Evolutionary conservation across 228 moss, liverwort and hornwort genomes (phyloP).

Genomic region (Sphagnum magellanicum): DNA sequence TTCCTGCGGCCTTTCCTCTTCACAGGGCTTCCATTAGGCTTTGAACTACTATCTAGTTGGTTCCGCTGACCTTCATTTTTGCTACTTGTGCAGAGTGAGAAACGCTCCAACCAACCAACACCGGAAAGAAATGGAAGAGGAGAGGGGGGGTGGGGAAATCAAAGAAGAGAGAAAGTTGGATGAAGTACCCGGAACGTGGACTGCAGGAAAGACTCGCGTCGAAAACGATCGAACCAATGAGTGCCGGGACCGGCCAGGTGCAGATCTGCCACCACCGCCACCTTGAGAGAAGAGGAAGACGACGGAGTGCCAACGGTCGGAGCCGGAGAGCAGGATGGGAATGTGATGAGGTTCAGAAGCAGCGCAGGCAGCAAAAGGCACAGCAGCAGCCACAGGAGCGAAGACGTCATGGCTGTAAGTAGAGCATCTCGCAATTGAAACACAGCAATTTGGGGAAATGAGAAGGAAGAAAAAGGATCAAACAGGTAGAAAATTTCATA

Average conservation of each 20-base stretch:
- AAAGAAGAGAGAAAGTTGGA: not conserved
- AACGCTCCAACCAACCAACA: no score
- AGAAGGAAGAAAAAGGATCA: no score
- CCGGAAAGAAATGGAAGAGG: no score
- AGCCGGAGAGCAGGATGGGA: conserved; percentile 3
- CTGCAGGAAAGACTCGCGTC: conserved; percentile 52
- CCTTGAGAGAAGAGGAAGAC: conserved; percentile 20
- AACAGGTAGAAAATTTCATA: no score
- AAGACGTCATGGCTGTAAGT: no score
- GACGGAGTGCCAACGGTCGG: not conserved
- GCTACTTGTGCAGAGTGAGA: no score
- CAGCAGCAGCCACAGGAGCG: conserved; percentile 5
- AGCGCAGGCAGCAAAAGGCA: conserved; percentile 7
- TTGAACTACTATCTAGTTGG: no score
- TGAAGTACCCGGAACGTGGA: conserved; percentile 18
- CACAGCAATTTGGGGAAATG: no score
- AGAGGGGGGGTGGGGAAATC: not conserved
- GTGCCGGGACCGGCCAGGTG: conserved; percentile 51
- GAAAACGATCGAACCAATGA: conserved; percentile 45
- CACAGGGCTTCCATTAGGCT: no score
- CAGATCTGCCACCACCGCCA: conserved; percentile 48
- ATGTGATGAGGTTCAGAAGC: conserved; percentile 2
- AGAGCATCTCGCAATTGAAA: no score
- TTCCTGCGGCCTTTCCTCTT: no score
- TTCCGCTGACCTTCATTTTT: no score